Conservation (phyloP, 208 protist genomes). For the Herpetomonas samuelpessoai region DNA sequence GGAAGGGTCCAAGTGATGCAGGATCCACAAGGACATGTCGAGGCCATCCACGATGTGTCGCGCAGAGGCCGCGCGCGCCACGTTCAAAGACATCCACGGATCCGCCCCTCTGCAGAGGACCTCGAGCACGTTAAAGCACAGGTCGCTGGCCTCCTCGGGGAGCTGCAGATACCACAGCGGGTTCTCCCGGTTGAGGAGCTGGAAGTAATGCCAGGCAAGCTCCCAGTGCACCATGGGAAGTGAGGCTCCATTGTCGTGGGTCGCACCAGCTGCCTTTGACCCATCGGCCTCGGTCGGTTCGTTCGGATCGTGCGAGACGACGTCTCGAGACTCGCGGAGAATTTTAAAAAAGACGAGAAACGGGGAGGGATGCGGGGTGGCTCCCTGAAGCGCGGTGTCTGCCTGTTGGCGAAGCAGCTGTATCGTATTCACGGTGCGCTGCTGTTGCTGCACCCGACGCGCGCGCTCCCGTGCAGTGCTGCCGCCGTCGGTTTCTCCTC, state of each 20-base stretch:
- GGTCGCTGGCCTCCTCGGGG: slow-evolving; percentile 55
- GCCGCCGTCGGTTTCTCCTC: no score
- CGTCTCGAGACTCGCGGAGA: slow-evolving; percentile 62
- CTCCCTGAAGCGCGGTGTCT: slow-evolving; percentile 10
- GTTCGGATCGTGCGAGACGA: slow-evolving; percentile 20
- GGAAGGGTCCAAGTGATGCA: slow-evolving; percentile 69
- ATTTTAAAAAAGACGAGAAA: slow-evolving; percentile 82
- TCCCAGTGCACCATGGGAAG: slow-evolving; percentile 86
- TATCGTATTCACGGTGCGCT: not conserved
- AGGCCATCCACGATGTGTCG: slow-evolving; percentile 79
- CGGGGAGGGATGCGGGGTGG: slow-evolving; percentile 50
- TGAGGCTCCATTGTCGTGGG: not conserved
- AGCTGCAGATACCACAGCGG: slow-evolving; percentile 51
- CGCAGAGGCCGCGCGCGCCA: slow-evolving; percentile 50
- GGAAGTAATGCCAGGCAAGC: slow-evolving; percentile 72
- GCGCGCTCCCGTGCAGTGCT: not conserved
- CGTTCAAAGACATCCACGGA: slow-evolving; percentile 79
- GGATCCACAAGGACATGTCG: slow-evolving; percentile 74
- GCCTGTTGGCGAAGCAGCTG: not conserved
- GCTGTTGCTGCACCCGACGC: not conserved
- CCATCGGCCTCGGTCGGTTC: not conserved
- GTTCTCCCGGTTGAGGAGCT: slow-evolving; percentile 73
- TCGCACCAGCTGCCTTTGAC: not conserved
- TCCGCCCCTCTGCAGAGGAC: slow-evolving; percentile 71
- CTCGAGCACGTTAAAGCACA: slow-evolving; percentile 59